Percentiles rank a stretch among this genome's conserved stretches.
These are phyloP conservation scores for Echinosophora koreensis DNA, from an alignment of 306 rosid species.

Conservation along the genomic window DNA sequence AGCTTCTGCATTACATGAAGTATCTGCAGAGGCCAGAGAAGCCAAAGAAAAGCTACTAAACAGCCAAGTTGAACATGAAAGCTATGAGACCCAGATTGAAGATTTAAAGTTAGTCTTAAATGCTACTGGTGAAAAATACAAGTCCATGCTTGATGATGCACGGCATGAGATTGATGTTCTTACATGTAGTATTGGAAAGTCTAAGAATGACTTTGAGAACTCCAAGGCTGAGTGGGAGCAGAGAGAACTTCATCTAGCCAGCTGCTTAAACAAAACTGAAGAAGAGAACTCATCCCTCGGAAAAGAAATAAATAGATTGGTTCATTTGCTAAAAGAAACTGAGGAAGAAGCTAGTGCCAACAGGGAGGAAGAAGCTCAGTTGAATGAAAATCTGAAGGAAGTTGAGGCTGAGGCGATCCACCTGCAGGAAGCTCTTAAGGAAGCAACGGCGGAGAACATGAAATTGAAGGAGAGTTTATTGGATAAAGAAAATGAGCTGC, in stretches of 20 bases:
- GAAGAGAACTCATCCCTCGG: constrained; percentile 65
- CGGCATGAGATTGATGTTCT: constrained; percentile 73
- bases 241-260: constrained; percentile 74
- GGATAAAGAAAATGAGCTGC: constrained; percentile 90
- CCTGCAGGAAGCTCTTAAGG: constrained; percentile 90
- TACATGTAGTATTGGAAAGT: constrained; percentile 57
- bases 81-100: constrained; percentile 70
- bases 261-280: constrained; percentile 71
- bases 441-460: constrained; percentile 75
- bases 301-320: constrained; percentile 77
- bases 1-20: constrained; percentile 93
- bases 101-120: constrained; percentile 80
- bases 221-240: constrained; percentile 84
- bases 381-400: constrained; percentile 86
- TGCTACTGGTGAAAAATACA: constrained; percentile 82
- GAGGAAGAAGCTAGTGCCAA: constrained; percentile 72
- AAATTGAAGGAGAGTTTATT: constrained; percentile 83
- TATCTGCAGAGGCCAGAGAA: constrained; percentile 89
- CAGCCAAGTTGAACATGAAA: constrained; percentile 65
- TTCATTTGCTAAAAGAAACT: constrained; percentile 68
- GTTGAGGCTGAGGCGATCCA: constrained; percentile 89
- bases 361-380: constrained; percentile 84
- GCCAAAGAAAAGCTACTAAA: constrained; percentile 69
- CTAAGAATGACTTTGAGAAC: constrained; percentile 63
- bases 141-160: constrained; percentile 74